Evolutionary conservation across 345 rosid genomes (phyloP).

Genomic region (Arabidopsis suecica): DNA sequence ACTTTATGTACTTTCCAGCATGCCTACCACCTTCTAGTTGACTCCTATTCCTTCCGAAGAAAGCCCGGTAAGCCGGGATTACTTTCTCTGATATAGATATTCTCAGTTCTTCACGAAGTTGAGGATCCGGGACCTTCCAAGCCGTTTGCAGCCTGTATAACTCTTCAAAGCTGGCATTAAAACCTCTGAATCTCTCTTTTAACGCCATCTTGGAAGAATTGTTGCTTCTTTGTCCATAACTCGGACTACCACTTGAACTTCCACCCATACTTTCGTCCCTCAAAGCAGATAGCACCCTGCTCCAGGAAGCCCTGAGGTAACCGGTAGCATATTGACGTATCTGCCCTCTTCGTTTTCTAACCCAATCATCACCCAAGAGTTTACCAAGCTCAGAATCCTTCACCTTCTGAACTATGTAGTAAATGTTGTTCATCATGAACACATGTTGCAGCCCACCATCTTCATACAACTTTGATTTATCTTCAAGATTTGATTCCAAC

Average conservation of each 20-base stretch:
- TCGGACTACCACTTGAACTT: conserved; percentile 70
- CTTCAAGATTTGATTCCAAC: conserved; percentile 83
- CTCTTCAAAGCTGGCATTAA: conserved; percentile 91
- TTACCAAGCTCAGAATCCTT: conserved; percentile 86
- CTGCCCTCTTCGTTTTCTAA: conserved; percentile 81
- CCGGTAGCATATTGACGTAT: conserved; percentile 85
- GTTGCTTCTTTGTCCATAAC: conserved; percentile 49
- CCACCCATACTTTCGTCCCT: conserved; percentile 83
- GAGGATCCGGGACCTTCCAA: conserved; percentile 96
- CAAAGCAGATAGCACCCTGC: conserved; percentile 73
- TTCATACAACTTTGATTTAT: conserved; percentile 83
- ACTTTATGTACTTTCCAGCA: conserved; percentile 92
- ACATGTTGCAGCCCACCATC: conserved; percentile 73
- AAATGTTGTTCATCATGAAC: conserved; percentile 90
- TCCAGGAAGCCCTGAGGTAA: conserved; percentile 94
- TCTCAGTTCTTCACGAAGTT: conserved; percentile 92
- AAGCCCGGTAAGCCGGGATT: conserved; percentile 88
- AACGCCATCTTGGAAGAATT: conserved; percentile 73
- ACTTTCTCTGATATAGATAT: conserved; percentile 91
- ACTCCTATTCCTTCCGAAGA: conserved; percentile 79
- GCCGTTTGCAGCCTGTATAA: conserved; percentile 84
- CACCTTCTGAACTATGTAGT: conserved; percentile 88
- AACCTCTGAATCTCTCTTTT: conserved; percentile 88
- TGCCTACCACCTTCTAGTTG: conserved; percentile 86
- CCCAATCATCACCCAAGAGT: conserved; percentile 91